Conservation (phyloP, 495 filamentous ascomycete species). For the Aspergillus leporis region DNA sequence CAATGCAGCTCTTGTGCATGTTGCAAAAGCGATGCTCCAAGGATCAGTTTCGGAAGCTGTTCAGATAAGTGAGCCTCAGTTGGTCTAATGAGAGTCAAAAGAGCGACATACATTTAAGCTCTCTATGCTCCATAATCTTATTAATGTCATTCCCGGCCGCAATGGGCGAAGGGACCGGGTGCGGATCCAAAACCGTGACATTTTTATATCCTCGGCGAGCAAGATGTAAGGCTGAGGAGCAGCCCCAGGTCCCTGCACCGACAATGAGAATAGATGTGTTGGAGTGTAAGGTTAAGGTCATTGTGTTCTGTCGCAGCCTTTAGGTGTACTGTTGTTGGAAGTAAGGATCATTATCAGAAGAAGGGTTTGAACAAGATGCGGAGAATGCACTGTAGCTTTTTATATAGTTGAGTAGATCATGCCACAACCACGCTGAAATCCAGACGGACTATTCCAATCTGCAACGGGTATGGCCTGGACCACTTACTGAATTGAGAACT, state of each 20-base stretch:
- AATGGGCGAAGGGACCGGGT: slow-evolving; percentile 49
- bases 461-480: not conserved
- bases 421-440: not conserved
- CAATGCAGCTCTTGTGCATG: slow-evolving; percentile 37
- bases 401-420: not conserved
- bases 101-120: slow-evolving; percentile 37
- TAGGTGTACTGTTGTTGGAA: not conserved
- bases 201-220: slow-evolving; percentile 48
- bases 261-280: slow-evolving; percentile 40
- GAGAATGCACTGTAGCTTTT: not conserved
- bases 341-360: not conserved
- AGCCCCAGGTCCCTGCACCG: slow-evolving; percentile 54
- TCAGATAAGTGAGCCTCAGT: not conserved
- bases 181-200: slow-evolving; percentile 49
- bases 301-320: not conserved
- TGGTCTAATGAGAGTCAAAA: not conserved
- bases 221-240: slow-evolving; percentile 51
- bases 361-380: not conserved
- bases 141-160: slow-evolving; percentile 58
- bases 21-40: slow-evolving; percentile 34
- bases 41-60: slow-evolving; percentile 25
- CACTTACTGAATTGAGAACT: not conserved
- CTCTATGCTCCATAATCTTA: slow-evolving; percentile 54
- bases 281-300: slow-evolving; percentile 13
- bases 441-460: not conserved